These are phyloP conservation scores for Besnoitia besnoiti DNA, from an alignment of 169 alveolate species.

Conservation along the genomic window DNA sequence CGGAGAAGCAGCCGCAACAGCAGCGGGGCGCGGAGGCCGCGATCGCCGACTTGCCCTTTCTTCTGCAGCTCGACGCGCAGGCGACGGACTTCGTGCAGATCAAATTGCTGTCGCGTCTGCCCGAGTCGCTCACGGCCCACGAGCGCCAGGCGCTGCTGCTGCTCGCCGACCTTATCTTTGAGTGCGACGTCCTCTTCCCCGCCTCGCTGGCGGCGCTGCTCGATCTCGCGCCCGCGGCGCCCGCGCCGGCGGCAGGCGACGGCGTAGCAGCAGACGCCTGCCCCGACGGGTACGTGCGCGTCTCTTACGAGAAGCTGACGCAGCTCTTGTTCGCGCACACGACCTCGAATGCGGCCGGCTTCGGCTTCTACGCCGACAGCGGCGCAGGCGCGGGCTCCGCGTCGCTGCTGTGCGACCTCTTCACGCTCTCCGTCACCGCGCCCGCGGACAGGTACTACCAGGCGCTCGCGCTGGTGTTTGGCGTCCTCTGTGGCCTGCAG, in stretches of 20 bases:
- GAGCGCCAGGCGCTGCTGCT: slow-evolving; percentile 35
- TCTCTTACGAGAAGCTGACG: background rate
- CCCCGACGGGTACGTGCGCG: background rate
- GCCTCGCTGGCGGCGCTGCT: background rate
- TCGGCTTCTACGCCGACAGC: slow-evolving; percentile 1
- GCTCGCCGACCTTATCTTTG: slow-evolving; percentile 19
- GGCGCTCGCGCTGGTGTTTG: background rate
- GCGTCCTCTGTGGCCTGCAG: background rate
- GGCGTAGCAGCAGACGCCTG: background rate
- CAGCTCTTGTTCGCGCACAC: slow-evolving; percentile 10
- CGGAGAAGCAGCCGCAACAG: background rate
- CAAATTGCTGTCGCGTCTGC: background rate
- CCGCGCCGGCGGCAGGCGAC: background rate
- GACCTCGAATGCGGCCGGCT: background rate
- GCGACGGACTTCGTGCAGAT: slow-evolving; percentile 40
- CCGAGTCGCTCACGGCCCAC: background rate
- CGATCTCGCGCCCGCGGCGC: background rate
- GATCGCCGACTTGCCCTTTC: background rate
- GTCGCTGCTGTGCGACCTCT: background rate
- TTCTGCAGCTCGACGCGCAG: background rate
- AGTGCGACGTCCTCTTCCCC: slow-evolving; percentile 13
- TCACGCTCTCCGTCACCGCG: background rate
- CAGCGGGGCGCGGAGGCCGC: background rate
- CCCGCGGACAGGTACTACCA: background rate
- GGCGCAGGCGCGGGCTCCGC: slow-evolving; percentile 32